These are phyloP conservation scores for Tolypocladium pustulatum DNA, from an alignment of 2,329 filamentous ascomycete genomes.

Conservation along the genomic window DNA sequence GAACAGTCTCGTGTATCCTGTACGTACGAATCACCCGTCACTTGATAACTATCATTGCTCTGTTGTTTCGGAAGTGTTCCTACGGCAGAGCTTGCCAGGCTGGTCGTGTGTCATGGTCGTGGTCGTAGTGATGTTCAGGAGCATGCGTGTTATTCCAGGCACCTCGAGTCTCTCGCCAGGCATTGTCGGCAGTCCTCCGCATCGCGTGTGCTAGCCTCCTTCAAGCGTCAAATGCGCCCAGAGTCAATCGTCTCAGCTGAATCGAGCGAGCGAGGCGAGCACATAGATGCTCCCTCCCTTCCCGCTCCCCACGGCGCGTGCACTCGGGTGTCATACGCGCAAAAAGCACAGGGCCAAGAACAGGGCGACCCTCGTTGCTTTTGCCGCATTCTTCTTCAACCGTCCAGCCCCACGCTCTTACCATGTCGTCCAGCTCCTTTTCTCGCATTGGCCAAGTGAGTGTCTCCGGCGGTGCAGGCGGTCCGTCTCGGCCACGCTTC, in stretches of 20 bases:
- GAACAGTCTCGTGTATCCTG: too few relatives aligned
- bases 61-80: too few relatives aligned
- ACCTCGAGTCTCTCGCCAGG: too few relatives aligned
- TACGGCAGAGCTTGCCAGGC: too few relatives aligned
- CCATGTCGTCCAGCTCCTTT: neutral
- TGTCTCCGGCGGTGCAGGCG: neutral
- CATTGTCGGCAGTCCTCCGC: neutral
- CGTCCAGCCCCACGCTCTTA: neutral
- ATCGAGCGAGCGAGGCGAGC: neutral
- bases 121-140: too few relatives aligned
- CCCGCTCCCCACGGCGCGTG: neutral
- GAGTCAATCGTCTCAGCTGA: neutral
- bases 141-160: too few relatives aligned
- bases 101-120: too few relatives aligned
- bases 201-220: neutral
- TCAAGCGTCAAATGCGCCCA: neutral
- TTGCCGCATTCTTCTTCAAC: neutral
- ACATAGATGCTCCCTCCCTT: too few relatives aligned
- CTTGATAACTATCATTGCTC: too few relatives aligned
- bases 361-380: neutral
- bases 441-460: neutral
- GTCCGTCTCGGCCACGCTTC: neutral
- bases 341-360: neutral
- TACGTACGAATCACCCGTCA: too few relatives aligned
- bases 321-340: neutral